These are phyloP conservation scores for Anthoceros angustus DNA, from an alignment of 225 moss, liverwort and hornwort genomes.

Conservation along the genomic window DNA sequence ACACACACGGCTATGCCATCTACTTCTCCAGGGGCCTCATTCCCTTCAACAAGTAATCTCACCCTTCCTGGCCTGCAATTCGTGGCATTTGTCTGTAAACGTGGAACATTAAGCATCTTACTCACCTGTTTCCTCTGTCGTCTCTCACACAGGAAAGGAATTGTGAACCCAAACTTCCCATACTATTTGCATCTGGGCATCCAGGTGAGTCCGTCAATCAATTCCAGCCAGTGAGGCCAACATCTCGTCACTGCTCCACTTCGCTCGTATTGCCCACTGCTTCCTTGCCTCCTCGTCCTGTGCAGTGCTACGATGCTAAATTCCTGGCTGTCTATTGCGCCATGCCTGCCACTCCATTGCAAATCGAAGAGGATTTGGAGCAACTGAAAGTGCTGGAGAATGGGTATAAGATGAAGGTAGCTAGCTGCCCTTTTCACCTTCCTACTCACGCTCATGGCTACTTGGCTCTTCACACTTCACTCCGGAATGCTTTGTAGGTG, in stretches of 20 bases:
- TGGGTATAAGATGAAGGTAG: conserved; percentile 81
- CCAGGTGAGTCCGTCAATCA: conserved; percentile 28
- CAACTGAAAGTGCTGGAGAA: conserved; percentile 94
- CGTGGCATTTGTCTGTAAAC: neutral
- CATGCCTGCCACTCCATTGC: conserved; percentile 61
- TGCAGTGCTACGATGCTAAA: conserved; percentile 77
- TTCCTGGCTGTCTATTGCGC: conserved; percentile 58
- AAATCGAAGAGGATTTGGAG: conserved; percentile 86
- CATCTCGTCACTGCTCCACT: neutral
- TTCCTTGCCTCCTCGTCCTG: conserved; percentile 6
- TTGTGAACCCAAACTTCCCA: conserved; percentile 55
- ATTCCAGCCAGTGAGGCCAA: too few relatives aligned
- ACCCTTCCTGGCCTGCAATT: neutral
- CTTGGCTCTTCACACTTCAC: neutral
- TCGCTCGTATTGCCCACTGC: neutral
- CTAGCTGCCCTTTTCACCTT: neutral
- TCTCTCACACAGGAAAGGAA: conserved; percentile 32
- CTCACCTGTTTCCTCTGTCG: neutral
- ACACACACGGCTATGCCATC: conserved; percentile 68
- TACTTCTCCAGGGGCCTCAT: conserved; percentile 93
- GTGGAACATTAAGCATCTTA: neutral
- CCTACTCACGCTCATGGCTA: neutral
- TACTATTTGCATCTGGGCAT: conserved; percentile 85
- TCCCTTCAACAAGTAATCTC: conserved; percentile 69
- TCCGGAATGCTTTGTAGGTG: conserved; percentile 28